Evolutionary conservation across 352 stramenopile genomes (phyloP).

Genomic region (Phytophthora litchii): DNA sequence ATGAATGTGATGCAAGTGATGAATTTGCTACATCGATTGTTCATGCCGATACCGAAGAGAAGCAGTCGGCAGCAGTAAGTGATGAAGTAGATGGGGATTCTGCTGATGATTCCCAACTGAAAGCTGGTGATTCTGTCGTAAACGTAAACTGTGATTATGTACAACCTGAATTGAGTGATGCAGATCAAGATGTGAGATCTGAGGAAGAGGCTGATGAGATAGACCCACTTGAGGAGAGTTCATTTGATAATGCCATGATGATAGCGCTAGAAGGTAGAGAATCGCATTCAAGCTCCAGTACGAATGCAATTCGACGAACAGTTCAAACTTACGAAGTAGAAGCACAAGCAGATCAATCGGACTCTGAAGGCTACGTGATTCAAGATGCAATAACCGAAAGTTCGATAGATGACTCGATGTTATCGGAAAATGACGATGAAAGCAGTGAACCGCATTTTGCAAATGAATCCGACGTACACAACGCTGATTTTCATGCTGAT

Average conservation of each 20-base stretch:
- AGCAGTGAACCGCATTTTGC: background rate
- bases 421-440: conserved; percentile 15
- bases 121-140: too few relatives aligned
- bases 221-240: conserved; percentile 27
- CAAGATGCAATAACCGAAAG: conserved; percentile 10
- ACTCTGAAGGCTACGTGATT: conserved; percentile 9
- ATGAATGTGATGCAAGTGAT: conserved; percentile 45
- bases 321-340: conserved; percentile 4
- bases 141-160: background rate
- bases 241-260: conserved; percentile 25
- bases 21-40: conserved; percentile 33
- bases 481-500: background rate
- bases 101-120: conserved; percentile 17
- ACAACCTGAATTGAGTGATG: conserved; percentile 7
- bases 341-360: conserved; percentile 10
- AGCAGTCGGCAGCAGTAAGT: conserved; percentile 10
- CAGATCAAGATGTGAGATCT: conserved; percentile 10
- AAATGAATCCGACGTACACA: background rate
- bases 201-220: conserved; percentile 4
- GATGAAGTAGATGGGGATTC: conserved; percentile 23
- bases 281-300: conserved; percentile 3
- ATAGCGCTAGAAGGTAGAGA: conserved; percentile 18
- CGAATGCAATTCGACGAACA: background rate
- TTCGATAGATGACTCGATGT: conserved; percentile 17
- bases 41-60: conserved; percentile 15